These are phyloP conservation scores for Vanderwaltozyma tropicalis DNA, from an alignment of 805 yeast species.

Conservation along the genomic window DNA sequence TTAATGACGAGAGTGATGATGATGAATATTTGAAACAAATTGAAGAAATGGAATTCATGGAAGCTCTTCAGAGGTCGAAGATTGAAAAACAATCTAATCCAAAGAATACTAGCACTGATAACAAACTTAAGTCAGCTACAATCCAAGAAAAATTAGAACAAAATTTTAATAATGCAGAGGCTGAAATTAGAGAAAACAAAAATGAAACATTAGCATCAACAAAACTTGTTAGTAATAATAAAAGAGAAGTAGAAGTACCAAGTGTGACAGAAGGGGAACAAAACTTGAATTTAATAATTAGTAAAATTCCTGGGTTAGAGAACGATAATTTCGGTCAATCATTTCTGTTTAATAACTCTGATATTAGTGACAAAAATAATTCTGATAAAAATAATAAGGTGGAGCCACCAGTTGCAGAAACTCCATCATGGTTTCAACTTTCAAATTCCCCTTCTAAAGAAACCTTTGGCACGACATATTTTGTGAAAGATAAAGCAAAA, in stretches of 20 bases:
- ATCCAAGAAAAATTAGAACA: no score
- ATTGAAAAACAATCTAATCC: conserved; percentile 2
- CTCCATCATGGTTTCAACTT: conserved; percentile 26
- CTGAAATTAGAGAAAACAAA: no score
- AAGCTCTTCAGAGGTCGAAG: conserved; percentile 27
- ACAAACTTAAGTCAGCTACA: no score
- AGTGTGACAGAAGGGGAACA: conserved; percentile 12
- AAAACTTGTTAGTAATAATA: no score
- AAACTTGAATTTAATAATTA: conserved; percentile 13
- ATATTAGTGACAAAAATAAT: conserved; percentile 3
- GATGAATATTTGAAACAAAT: conserved; percentile 20
- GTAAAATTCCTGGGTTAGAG: conserved; percentile 14
- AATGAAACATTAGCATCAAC: no score
- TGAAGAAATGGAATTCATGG: conserved; percentile 30
- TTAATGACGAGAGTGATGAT: conserved; percentile 11
- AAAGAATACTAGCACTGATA: neutral
- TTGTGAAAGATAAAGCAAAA: neutral
- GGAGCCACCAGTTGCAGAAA: conserved; percentile 8
- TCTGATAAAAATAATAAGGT: conserved; percentile 1
- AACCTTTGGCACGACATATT: no score
- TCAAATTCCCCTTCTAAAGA: no score
- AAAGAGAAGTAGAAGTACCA: no score
- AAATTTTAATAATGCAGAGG: no score
- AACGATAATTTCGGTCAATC: conserved; percentile 7
- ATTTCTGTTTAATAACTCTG: conserved; percentile 11